A percentile compares a stretch with the other conserved stretches of the same genome.
Conservation (phyloP, 768 basidiomycete genomes). For the Pisolithus sp. region DNA sequence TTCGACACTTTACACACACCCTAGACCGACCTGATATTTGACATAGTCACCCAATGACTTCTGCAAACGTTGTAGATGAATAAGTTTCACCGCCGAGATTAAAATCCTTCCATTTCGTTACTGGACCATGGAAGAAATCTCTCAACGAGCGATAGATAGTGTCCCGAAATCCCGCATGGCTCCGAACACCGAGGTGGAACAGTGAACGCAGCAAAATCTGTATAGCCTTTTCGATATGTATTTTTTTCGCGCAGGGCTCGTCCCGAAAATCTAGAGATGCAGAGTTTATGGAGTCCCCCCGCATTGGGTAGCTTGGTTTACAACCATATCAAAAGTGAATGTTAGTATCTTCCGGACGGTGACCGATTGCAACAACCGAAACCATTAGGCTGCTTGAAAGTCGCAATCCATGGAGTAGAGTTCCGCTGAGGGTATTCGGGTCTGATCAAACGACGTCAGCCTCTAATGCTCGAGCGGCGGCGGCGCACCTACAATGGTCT, state of each 20-base stretch:
- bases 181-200: constrained; percentile 1
- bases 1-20: too few relatives aligned
- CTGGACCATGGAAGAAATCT: too few relatives aligned
- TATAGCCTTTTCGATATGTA: constrained; percentile 1
- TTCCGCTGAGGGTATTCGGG: constrained; percentile 2
- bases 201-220: neutral
- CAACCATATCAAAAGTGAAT: neutral
- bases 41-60: too few relatives aligned
- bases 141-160: constrained; percentile 1
- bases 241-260: constrained; percentile 10
- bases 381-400: too few relatives aligned
- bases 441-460: constrained; percentile 8
- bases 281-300: constrained; percentile 16
- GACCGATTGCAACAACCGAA: neutral
- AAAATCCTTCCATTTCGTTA: constrained; percentile 8
- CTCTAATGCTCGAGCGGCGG: constrained; percentile 6
- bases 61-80: neutral
- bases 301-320: constrained; percentile 9
- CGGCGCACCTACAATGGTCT: constrained; percentile 13
- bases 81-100: constrained; percentile 5
- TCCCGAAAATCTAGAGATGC: constrained; percentile 8
- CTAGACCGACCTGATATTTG: too few relatives aligned
- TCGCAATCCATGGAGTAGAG: neutral
- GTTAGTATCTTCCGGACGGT: neutral
- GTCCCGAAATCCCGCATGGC: constrained; percentile 9